These are phyloP conservation scores for Alectoria sarmentosa DNA, from an alignment of 495 filamentous ascomycete genomes.

Conservation along the genomic window DNA sequence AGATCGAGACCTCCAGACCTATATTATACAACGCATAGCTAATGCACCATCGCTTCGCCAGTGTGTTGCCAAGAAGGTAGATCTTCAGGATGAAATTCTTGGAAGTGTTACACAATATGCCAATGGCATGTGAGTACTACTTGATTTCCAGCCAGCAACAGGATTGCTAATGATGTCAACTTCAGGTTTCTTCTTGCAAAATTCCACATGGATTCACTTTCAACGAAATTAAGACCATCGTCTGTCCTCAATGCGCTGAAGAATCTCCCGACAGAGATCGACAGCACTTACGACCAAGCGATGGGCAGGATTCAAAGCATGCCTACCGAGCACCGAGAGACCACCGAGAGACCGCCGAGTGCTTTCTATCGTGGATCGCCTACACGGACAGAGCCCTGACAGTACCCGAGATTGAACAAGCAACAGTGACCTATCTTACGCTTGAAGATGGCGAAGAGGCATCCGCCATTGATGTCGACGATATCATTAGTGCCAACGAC, in stretches of 20 bases:
- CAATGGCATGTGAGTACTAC: slow-evolving; percentile 27
- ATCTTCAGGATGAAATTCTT: slow-evolving; percentile 21
- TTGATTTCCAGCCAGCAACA: neutral
- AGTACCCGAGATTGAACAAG: slow-evolving; percentile 41
- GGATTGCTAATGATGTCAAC: neutral
- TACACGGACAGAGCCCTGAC: slow-evolving; percentile 36
- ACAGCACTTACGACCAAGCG: slow-evolving; percentile 37
- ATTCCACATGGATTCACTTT: slow-evolving; percentile 42
- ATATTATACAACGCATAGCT: slow-evolving; percentile 25
- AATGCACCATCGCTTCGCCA: slow-evolving; percentile 16
- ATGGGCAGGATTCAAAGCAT: slow-evolving; percentile 42
- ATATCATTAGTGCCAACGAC: slow-evolving; percentile 33
- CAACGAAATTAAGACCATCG: slow-evolving; percentile 28
- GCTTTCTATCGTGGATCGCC: slow-evolving; percentile 41
- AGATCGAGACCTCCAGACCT: slow-evolving; percentile 30
- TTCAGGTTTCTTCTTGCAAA: slow-evolving; percentile 49
- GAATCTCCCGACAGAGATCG: slow-evolving; percentile 30
- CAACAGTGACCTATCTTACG: slow-evolving; percentile 33
- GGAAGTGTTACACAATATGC: slow-evolving; percentile 21
- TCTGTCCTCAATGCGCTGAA: slow-evolving; percentile 33
- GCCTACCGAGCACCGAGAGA: slow-evolving; percentile 21
- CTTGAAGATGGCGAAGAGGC: slow-evolving; percentile 15
- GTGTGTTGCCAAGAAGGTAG: slow-evolving; percentile 16
- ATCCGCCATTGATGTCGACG: slow-evolving; percentile 34
- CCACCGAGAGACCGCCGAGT: slow-evolving; percentile 30